Evolutionary conservation across 164 flowering plant species (phyloP).

Genomic region (Berberis thunbergii): DNA sequence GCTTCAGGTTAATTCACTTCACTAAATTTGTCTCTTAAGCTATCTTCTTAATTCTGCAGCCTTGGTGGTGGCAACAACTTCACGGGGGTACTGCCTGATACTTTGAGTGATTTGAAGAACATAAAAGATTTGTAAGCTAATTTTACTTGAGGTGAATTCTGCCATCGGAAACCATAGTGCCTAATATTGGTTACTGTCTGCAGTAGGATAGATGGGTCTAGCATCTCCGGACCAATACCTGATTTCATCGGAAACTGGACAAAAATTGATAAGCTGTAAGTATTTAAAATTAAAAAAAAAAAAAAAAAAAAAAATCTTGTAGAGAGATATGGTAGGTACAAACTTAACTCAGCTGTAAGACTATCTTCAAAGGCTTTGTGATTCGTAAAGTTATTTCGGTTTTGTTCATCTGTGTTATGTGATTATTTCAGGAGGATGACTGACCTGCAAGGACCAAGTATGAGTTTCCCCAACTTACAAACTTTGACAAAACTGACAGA

Average conservation of each 20-base stretch:
- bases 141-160: background rate
- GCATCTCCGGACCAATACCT: slow-evolving; percentile 66
- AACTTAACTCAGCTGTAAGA: no score
- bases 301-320: no score
- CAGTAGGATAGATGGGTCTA: slow-evolving; percentile 77
- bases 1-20: background rate
- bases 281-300: background rate
- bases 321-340: no score
- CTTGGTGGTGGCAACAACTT: slow-evolving; percentile 46
- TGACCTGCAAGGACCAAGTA: no score
- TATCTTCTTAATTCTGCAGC: slow-evolving; percentile 20
- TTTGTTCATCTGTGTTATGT: no score
- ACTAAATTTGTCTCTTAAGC: no score
- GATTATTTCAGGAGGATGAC: no score
- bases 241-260: slow-evolving; percentile 79
- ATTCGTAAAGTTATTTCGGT: no score
- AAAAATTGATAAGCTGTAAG: slow-evolving; percentile 45
- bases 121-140: slow-evolving; percentile 49
- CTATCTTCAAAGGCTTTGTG: no score
- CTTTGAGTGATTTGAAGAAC: slow-evolving; percentile 39
- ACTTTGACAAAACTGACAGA: no score
- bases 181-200: slow-evolving; percentile 15
- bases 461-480: no score
- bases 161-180: background rate
- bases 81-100: slow-evolving; percentile 44